Evolutionary conservation across 345 rosid genomes (phyloP).

Genomic region (Moringa oleifera): DNA sequence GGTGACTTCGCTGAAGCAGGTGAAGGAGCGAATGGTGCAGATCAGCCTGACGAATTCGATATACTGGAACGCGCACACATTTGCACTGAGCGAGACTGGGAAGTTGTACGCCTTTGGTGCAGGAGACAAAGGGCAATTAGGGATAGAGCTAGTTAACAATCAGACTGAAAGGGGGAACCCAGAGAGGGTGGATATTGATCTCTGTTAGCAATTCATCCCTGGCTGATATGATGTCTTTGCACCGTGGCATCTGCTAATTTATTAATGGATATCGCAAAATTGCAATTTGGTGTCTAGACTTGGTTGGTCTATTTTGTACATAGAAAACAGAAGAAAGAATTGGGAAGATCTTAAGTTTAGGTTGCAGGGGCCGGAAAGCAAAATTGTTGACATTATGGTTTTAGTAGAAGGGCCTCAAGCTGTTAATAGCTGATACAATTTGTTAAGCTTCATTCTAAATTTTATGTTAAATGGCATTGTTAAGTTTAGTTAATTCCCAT

Average conservation of each 20-base stretch:
- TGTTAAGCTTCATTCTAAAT: too few relatives aligned
- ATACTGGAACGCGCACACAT: slow-evolving; percentile 84
- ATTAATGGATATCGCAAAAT: slow-evolving; percentile 3
- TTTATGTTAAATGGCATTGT: too few relatives aligned
- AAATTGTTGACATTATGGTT: slow-evolving; percentile 9
- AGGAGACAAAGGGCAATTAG: slow-evolving; percentile 95
- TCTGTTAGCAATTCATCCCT: slow-evolving; percentile 33
- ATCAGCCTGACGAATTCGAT: slow-evolving; percentile 80
- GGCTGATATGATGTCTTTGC: background rate
- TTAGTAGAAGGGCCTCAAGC: slow-evolving; percentile 24
- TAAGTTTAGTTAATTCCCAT: too few relatives aligned
- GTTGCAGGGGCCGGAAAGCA: slow-evolving; percentile 28
- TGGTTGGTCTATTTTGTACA: slow-evolving; percentile 41
- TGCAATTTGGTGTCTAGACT: slow-evolving; percentile 39
- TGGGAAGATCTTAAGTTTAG: slow-evolving; percentile 41
- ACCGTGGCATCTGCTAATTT: slow-evolving; percentile 11
- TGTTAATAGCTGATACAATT: slow-evolving; percentile 31
- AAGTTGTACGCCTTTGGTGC: slow-evolving; percentile 84
- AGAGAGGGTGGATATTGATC: slow-evolving; percentile 61
- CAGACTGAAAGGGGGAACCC: slow-evolving; percentile 76
- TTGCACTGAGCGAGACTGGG: slow-evolving; percentile 84
- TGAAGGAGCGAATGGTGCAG: slow-evolving; percentile 74
- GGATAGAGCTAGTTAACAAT: slow-evolving; percentile 56
- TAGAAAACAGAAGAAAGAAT: slow-evolving; percentile 33
- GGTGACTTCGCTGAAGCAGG: slow-evolving; percentile 65